phyloP scores from a whole-genome alignment of 345 rosid genomes.

The Trapa incisa region DNA sequence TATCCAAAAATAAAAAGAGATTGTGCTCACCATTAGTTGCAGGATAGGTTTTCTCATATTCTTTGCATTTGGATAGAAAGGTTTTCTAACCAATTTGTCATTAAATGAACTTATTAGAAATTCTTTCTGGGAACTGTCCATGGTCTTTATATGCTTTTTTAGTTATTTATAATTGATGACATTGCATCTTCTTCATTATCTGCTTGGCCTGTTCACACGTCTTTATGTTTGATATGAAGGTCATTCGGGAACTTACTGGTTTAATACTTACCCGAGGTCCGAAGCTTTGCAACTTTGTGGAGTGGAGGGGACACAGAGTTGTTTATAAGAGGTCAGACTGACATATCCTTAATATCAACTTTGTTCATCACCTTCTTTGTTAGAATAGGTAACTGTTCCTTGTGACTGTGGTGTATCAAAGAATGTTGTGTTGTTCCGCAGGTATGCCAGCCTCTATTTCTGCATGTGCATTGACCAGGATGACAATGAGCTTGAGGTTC shows the following conservation, averaged over 20 bases:
- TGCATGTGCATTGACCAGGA: conserved; percentile 47
- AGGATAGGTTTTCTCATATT: not conserved
- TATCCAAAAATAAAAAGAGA: no score
- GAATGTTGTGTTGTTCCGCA: conserved; percentile 8
- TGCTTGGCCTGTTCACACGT: not conserved
- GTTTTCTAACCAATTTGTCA: not conserved
- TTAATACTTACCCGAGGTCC: conserved; percentile 35
- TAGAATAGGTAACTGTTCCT: not conserved
- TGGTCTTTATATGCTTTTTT: not conserved
- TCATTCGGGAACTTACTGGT: conserved; percentile 45
- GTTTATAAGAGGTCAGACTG: conserved; percentile 32
- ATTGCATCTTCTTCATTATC: not conserved
- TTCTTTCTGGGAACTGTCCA: not conserved
- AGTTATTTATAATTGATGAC: not conserved
- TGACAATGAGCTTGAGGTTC: conserved; percentile 44
- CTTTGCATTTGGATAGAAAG: no score
- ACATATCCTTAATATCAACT: not conserved
- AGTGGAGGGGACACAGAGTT: conserved; percentile 44
- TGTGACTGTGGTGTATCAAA: not conserved
- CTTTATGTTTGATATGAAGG: conserved; percentile 15
- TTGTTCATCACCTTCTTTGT: not conserved
- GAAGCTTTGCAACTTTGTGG: conserved; percentile 51
- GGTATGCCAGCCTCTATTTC: conserved; percentile 54
- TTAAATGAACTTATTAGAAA: not conserved
- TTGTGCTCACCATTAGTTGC: no score